Percentiles rank a stretch among this genome's conserved stretches.
Evolutionary conservation across 257 asterid genomes (phyloP).

Genomic region (Solanum etuberosum): DNA sequence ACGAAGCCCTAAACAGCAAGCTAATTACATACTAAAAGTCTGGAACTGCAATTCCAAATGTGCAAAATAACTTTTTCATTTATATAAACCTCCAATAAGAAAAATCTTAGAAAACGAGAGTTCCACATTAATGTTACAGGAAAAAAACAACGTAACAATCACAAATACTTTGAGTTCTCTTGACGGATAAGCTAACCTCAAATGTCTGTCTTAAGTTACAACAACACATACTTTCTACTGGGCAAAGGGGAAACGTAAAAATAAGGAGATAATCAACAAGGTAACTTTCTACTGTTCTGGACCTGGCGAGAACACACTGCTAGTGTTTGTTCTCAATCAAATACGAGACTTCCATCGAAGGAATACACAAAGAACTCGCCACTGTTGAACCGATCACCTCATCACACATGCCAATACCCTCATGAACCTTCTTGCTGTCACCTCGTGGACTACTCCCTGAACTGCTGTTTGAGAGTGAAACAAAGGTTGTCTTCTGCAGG

Average conservation of each 20-base stretch:
- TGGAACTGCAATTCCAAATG: background rate
- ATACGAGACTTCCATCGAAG: constrained; percentile 18
- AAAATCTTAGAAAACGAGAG: background rate
- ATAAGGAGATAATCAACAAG: background rate
- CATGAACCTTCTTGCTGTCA: constrained; percentile 34
- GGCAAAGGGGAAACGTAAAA: background rate
- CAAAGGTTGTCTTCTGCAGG: constrained; percentile 55
- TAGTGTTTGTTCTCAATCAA: background rate
- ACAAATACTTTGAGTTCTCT: background rate
- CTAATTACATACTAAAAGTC: background rate
- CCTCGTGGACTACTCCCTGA: constrained; percentile 51
- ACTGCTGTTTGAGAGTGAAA: constrained; percentile 66
- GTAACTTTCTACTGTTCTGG: background rate
- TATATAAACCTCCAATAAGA: background rate
- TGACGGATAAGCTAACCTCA: background rate
- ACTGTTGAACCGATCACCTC: constrained; percentile 33
- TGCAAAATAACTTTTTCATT: background rate
- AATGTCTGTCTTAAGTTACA: background rate
- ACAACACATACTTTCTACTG: background rate
- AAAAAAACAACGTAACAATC: background rate
- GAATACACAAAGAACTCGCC: constrained; percentile 30
- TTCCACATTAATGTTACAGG: background rate
- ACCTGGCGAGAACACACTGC: background rate
- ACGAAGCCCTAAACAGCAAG: background rate
- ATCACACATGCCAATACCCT: constrained; percentile 23